Conservation (phyloP, 352 stramenopile genomes). For the Globisporangium echinulatum region DNA sequence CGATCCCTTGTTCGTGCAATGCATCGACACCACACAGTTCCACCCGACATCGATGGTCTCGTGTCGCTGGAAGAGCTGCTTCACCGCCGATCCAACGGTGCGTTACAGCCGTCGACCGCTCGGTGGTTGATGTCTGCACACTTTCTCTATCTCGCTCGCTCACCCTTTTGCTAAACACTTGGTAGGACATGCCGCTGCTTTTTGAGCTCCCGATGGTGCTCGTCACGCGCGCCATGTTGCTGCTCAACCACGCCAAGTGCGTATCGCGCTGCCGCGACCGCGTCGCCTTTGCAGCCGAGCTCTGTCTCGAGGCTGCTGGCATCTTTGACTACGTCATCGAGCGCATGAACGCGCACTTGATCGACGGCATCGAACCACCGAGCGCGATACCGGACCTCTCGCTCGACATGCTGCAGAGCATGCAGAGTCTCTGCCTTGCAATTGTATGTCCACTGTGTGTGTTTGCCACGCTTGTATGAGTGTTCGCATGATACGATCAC, state of each 20-base stretch:
- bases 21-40: slow-evolving; percentile 1
- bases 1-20: not conserved
- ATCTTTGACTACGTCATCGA: slow-evolving; percentile 15
- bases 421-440: slow-evolving; percentile 12
- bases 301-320: slow-evolving; percentile 16
- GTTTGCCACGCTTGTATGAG: not conserved
- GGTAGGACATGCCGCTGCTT: slow-evolving; percentile 19
- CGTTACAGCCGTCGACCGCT: not conserved
- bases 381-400: slow-evolving; percentile 16
- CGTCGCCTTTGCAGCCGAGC: slow-evolving; percentile 1
- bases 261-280: slow-evolving; percentile 5
- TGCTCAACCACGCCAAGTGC: slow-evolving; percentile 19
- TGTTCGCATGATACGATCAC: not conserved
- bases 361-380: slow-evolving; percentile 6
- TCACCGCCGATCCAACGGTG: slow-evolving; percentile 12
- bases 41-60: not conserved
- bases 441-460: slow-evolving; percentile 8
- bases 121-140: not conserved
- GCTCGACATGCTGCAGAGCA: slow-evolving; percentile 11
- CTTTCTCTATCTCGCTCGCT: not conserved
- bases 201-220: slow-evolving; percentile 35
- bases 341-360: slow-evolving; percentile 11
- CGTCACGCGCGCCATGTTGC: slow-evolving; percentile 18
- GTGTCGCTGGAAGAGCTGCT: slow-evolving; percentile 14
- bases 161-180: too few species aligned